Conservation (phyloP, 495 filamentous ascomycete species). For the Podospora anserina region DNA sequence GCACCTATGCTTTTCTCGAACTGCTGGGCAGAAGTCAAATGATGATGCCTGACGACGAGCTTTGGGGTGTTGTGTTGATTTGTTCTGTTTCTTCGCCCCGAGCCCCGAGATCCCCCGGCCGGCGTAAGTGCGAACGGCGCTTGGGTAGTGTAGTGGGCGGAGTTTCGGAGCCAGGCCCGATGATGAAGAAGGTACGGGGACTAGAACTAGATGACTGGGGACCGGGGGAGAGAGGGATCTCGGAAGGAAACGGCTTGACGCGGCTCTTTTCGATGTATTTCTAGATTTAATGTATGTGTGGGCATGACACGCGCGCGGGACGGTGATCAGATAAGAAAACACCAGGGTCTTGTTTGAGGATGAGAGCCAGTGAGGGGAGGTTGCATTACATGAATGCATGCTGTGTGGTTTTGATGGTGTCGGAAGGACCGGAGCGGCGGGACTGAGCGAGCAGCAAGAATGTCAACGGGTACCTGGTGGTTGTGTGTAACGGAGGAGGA, state of each 20-base stretch:
- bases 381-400: not conserved
- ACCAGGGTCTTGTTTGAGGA: not conserved
- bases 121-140: not conserved
- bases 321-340: not conserved
- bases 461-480: not conserved
- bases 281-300: not conserved
- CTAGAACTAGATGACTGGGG: not conserved
- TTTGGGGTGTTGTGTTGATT: too few species aligned
- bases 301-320: not conserved
- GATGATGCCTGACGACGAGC: too few species aligned
- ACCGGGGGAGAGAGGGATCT: not conserved
- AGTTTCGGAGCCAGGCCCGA: not conserved
- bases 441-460: not conserved
- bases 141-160: not conserved
- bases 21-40: too few species aligned
- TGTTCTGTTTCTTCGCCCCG: not conserved
- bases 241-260: not conserved
- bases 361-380: not conserved
- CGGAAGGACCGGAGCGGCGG: not conserved
- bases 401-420: not conserved
- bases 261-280: not conserved
- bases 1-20: not conserved
- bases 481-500: not conserved
- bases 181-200: not conserved
- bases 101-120: not conserved